These are phyloP conservation scores for Alternaria postmessia DNA, from an alignment of 2,329 filamentous ascomycete genomes.

Conservation along the genomic window DNA sequence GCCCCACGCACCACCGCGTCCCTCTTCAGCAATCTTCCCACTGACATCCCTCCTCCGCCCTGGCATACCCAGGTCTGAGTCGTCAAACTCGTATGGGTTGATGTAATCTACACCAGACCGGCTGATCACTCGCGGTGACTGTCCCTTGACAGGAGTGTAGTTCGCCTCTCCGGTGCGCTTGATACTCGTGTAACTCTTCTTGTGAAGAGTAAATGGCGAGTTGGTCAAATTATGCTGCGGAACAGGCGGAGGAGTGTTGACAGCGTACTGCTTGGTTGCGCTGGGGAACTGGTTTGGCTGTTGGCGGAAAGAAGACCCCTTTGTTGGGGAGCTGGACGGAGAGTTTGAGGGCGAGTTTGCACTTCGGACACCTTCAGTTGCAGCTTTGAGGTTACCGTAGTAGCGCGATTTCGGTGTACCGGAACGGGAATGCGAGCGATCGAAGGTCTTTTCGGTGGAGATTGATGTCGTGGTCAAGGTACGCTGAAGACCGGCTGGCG, in stretches of 20 bases:
- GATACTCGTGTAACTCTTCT: constrained; percentile 44
- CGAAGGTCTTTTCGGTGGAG: constrained; percentile 42
- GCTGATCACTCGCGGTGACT: constrained; percentile 57
- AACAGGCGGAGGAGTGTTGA: constrained; percentile 30
- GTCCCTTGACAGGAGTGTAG: constrained; percentile 36
- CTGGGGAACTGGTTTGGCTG: constrained; percentile 36
- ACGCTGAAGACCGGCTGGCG: constrained; percentile 24
- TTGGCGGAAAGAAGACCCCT: constrained; percentile 23
- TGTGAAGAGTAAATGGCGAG: constrained; percentile 43
- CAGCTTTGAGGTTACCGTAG: constrained; percentile 58
- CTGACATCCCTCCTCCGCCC: constrained; percentile 65
- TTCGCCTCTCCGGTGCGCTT: constrained; percentile 43
- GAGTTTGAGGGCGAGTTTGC: constrained; percentile 33
- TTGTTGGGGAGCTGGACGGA: constrained; percentile 37
- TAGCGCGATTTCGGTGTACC: constrained; percentile 54
- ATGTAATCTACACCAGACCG: constrained; percentile 57
- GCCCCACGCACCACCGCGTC: constrained; percentile 57
- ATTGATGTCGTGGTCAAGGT: constrained; percentile 38
- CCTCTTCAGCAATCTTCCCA: constrained; percentile 77
- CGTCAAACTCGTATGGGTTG: constrained; percentile 46
- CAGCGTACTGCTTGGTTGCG: constrained; percentile 42
- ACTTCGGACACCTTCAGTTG: constrained; percentile 49
- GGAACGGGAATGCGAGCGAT: constrained; percentile 37
- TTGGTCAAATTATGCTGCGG: constrained; percentile 18
- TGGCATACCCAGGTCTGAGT: constrained; percentile 41